Base-by-base conservation (phyloP, 257 asterid species). In the Linaria vulgaris region DNA sequence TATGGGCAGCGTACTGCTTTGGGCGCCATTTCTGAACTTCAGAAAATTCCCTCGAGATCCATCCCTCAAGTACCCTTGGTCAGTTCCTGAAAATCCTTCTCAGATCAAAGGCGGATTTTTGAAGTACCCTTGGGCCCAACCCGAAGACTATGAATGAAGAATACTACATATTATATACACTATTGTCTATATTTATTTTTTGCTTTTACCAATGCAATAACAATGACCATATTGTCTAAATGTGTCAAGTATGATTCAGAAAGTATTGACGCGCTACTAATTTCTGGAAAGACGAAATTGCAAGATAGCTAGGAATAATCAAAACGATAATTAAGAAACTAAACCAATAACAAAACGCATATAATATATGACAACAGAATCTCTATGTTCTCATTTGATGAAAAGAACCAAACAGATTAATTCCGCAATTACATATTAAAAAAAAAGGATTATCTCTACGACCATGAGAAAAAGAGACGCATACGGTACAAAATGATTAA, bases 11-110 rank as follows among this genome's bases (percentile, higher is more conserved):
- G 71, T 83, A 46, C 62, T 85, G 75, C 76, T 87, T 38, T 87
- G 97, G 97, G 95, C 97, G 41, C 95, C 96, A 72, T 90, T 90
- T 71, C 73, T 90, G 53, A 90, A 90, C 85, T 85, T 87, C 84
- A 81, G 96, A 54, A 90, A 85, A 68, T 77, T 90, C 27, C 96
- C 97, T 0, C 21, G 95, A 72, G 92, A 87, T 78, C 94, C 97
- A 65, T 59, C 72, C 12, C 78, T 90, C 87, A 85, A 87, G 79
- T 87, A 87, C 41, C 97, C 97, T 0, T 90, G 97, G 96, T 77
- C 87, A 5, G 73, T 70, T 11, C 95, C 97, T 7, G 77, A 81
- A 74, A 64, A 87, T 61, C 85, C 91, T 38, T 75, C 90, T 12
- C 51, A 73, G 59, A 64, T 85, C 20, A 90, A 72, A 67, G 84